Base-by-base conservation (phyloP, 129 eudicot species). In the Sambucus nigra region DNA sequence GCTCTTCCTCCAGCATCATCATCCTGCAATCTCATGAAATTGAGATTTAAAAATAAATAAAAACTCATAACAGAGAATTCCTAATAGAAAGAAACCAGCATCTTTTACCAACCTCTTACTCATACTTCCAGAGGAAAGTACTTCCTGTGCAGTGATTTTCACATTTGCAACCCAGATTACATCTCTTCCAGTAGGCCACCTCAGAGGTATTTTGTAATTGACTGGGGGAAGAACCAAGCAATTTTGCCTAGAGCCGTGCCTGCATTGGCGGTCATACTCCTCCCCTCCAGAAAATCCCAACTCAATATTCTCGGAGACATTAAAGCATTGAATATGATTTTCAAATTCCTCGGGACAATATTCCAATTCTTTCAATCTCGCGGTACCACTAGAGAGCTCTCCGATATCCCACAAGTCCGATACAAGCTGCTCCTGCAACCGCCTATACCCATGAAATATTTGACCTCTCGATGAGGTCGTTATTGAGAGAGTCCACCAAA, bases 1-100 rank as follows among this genome's bases (percentile, higher is more conserved):
- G 99, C 41, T 86, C 99, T 57, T 91, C 99, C 24, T 91, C 99
- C 59, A 86, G 70, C 99, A 91, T 91, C 99, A 91, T 91, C 99
- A 86, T 85, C 78, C 99, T 85, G 65, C 51, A 66, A 51, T 28
- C 26, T n/a, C 53, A 60, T 4, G 25, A 29, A 26, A 23, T 13
- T 4, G 25, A 31, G 20, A 27, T 13, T 18, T 17, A 16, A 32
- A 25, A 19, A 51, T 48, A 26, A 35, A 29, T 9, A 53, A 46
- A 46, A 20, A 33, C 0, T 7, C 0, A 16, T 20, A 28, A 7
- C 16, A 0, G 10, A 26, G 4, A 25, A 27, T 27, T 28, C 42
- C 54, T 51, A 31, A 19, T 55, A 1, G 29, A 17, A 9, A 55
- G 9, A 25, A 39, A 35, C 32, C 24, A 29, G 47, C 13, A 33